These are phyloP conservation scores for Cladosporium colombiae DNA, from an alignment of 2,329 filamentous ascomycete species.

Conservation along the genomic window DNA sequence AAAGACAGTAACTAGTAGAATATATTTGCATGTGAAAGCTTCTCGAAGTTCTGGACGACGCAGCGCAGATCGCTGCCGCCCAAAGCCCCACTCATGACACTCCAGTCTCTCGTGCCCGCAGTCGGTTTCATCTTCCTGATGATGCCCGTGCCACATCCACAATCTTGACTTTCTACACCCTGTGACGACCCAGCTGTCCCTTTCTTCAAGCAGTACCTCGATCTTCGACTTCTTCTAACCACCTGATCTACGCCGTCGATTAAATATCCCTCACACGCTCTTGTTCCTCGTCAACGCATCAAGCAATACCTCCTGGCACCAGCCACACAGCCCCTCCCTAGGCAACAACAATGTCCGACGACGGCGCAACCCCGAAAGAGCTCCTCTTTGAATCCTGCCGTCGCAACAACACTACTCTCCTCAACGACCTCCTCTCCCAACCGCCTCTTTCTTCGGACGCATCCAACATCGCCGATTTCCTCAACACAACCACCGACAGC, in stretches of 20 bases:
- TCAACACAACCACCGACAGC: slow-evolving; percentile 83
- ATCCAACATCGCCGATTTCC: slow-evolving; percentile 69
- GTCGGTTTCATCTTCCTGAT: slow-evolving; percentile 16
- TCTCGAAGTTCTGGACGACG: slow-evolving; percentile 15
- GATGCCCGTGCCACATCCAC: slow-evolving; percentile 13
- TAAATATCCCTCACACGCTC: neutral
- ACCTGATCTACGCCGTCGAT: neutral
- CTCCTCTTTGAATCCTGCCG: slow-evolving; percentile 90
- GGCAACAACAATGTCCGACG: slow-evolving; percentile 32
- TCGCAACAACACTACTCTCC: slow-evolving; percentile 85
- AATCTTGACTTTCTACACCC: neutral
- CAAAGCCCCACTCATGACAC: slow-evolving; percentile 2
- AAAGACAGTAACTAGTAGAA: neutral
- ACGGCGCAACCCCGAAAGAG: slow-evolving; percentile 86
- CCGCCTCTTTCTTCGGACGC: slow-evolving; percentile 47
- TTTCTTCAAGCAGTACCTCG: too few relatives aligned
- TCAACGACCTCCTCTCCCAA: slow-evolving; percentile 69
- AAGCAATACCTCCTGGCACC: slow-evolving; percentile 1
- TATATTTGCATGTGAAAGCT: slow-evolving; percentile 20
- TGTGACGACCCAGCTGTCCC: neutral
- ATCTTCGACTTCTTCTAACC: neutral
- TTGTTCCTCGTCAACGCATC: neutral
- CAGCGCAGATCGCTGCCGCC: slow-evolving; percentile 4
- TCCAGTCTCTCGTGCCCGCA: slow-evolving; percentile 8
- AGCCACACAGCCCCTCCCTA: neutral